These are phyloP conservation scores for Ephemerocybe angulata DNA, from an alignment of 768 basidiomycete species.

Conservation along the genomic window DNA sequence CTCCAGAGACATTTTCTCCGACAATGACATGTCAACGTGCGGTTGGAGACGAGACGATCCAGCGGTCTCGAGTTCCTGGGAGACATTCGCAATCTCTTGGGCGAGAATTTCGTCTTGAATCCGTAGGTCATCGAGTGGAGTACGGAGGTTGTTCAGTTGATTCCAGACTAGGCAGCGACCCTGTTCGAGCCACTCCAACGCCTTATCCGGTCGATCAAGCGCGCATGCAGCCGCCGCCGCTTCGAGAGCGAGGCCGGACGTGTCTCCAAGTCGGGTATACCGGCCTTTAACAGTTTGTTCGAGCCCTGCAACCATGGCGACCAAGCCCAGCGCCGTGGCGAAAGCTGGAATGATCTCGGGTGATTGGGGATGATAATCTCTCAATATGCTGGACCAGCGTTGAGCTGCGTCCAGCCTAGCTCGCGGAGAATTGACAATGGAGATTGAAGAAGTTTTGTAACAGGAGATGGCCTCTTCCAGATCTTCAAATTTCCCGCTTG, in stretches of 20 bases:
- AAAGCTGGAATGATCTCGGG: neutral
- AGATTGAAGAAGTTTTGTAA: neutral
- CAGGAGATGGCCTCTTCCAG: neutral
- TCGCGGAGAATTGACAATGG: neutral
- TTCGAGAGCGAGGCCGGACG: neutral
- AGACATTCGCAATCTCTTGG: slow-evolving; percentile 9
- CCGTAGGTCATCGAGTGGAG: slow-evolving; percentile 13
- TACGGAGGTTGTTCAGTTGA: slow-evolving; percentile 13
- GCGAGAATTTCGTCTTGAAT: slow-evolving; percentile 9
- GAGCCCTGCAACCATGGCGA: slow-evolving; percentile 4
- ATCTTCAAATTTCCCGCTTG: neutral
- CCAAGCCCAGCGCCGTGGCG: neutral
- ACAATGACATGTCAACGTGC: neutral
- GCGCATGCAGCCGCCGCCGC: slow-evolving; percentile 26
- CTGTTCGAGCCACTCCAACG: slow-evolving; percentile 33
- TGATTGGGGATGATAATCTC: neutral
- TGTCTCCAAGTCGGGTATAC: neutral
- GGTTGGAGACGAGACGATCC: neutral
- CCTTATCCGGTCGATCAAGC: slow-evolving; percentile 15
- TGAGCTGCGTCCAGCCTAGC: neutral
- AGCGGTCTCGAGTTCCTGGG: slow-evolving; percentile 11
- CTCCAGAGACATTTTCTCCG: neutral
- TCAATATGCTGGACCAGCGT: neutral
- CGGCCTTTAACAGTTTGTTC: slow-evolving; percentile 5
- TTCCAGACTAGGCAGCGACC: slow-evolving; percentile 18